A percentile compares a stretch with the other conserved stretches of the same genome.
Evolutionary conservation across 495 filamentous ascomycete species (phyloP).

Genomic region (Aspergillus hancockii): DNA sequence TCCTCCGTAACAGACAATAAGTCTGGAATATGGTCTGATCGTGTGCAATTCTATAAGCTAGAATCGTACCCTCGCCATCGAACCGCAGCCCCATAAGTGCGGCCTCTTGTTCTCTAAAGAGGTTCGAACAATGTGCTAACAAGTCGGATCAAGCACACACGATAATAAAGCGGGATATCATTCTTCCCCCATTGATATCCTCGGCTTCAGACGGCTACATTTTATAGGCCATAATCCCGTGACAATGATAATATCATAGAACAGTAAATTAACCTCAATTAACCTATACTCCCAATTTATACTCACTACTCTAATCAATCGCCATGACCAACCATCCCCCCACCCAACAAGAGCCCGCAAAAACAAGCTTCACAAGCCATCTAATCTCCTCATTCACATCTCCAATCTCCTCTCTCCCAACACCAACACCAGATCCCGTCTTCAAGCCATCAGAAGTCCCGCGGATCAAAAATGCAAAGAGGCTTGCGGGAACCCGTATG

Average conservation of each 20-base stretch:
- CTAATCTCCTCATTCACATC: not conserved
- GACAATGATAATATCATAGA: too few relatives aligned
- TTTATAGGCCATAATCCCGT: too few relatives aligned
- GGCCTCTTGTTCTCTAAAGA: not conserved
- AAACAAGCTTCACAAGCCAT: not conserved
- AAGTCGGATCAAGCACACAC: not conserved
- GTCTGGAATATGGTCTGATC: too few relatives aligned
- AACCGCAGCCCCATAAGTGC: not conserved
- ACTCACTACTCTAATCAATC: not conserved
- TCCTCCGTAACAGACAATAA: too few relatives aligned
- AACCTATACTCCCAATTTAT: not conserved
- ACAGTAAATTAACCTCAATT: not conserved
- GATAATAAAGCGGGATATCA: not conserved
- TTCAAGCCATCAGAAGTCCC: constrained; percentile 31
- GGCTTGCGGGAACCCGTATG: constrained; percentile 34
- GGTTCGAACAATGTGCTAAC: not conserved
- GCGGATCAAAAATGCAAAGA: constrained; percentile 35
- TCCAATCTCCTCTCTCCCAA: not conserved
- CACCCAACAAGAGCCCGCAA: not conserved
- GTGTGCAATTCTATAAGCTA: too few relatives aligned
- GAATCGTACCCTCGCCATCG: too few relatives aligned
- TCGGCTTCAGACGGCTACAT: not conserved
- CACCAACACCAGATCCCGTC: constrained; percentile 15
- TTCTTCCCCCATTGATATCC: not conserved
- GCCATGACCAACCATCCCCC: not conserved